Conservation (phyloP, 306 rosid genomes). For the Vigna hirtella region DNA sequence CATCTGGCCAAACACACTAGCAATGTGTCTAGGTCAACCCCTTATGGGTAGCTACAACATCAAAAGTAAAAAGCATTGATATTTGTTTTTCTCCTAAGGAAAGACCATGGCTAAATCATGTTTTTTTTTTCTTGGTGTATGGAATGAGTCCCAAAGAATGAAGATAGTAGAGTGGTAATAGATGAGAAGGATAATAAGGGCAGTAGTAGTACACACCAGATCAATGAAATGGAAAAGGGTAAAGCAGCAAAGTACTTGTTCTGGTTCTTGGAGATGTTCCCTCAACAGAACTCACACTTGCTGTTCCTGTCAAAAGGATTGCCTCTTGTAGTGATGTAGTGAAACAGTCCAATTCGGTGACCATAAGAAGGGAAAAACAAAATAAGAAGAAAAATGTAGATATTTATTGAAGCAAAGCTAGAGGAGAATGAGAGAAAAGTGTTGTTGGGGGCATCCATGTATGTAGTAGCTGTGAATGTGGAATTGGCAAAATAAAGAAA, state of each 20-base stretch:
- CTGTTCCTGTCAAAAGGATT: slow-evolving; percentile 48
- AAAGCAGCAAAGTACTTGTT: slow-evolving; percentile 46
- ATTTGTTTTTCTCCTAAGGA: slow-evolving; percentile 4
- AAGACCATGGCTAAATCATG: slow-evolving; percentile 21
- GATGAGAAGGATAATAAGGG: slow-evolving; percentile 41
- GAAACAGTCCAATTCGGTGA: slow-evolving; percentile 31
- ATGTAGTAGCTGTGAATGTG: slow-evolving; percentile 34
- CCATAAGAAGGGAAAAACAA: background rate
- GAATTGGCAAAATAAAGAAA: slow-evolving; percentile 35
- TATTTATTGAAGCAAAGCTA: slow-evolving; percentile 26
- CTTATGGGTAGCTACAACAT: slow-evolving; percentile 32
- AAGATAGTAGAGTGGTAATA: slow-evolving; percentile 36
- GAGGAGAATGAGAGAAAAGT: slow-evolving; percentile 23
- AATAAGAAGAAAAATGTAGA: background rate
- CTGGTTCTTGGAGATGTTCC: slow-evolving; percentile 46
- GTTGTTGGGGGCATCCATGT: background rate
- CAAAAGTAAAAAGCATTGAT: slow-evolving; percentile 36
- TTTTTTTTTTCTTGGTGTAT: too few species aligned
- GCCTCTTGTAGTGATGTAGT: slow-evolving; percentile 46
- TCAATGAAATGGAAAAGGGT: slow-evolving; percentile 47
- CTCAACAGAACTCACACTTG: slow-evolving; percentile 42
- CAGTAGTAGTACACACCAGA: slow-evolving; percentile 44
- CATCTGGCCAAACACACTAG: background rate
- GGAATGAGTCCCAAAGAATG: slow-evolving; percentile 31
- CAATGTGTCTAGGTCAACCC: slow-evolving; percentile 1